Conservation (phyloP, 1,139 yeast genomes). For the Debaryomyces subglobosus region DNA sequence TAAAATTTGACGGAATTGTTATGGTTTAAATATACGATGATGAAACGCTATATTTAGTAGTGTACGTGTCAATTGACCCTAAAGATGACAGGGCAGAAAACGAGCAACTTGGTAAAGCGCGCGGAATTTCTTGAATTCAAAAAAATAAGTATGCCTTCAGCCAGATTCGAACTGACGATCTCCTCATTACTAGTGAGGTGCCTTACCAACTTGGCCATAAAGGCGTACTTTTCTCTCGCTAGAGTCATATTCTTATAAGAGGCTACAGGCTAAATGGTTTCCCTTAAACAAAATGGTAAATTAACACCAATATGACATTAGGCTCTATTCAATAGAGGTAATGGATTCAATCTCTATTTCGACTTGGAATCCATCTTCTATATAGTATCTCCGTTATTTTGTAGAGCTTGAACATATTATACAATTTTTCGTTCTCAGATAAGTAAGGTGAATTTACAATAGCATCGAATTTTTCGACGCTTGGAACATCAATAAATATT, state of each 20-base stretch:
- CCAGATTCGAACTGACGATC: constrained; percentile 88
- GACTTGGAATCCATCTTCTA: constrained; percentile 82
- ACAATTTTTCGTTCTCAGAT: constrained; percentile 23
- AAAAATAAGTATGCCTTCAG: constrained; percentile 58
- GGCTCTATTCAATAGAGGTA: not conserved
- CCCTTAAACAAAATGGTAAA: not conserved
- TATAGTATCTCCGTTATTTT: constrained; percentile 66
- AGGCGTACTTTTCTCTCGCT: constrained; percentile 19
- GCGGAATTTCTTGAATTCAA: not conserved
- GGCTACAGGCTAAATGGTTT: not conserved
- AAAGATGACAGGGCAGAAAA: not conserved
- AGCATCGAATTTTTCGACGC: constrained; percentile 29
- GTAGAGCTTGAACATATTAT: constrained; percentile 43
- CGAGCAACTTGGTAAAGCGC: not conserved
- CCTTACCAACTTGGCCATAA: constrained; percentile 88
- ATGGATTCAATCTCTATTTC: constrained; percentile 64
- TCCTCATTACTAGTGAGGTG: constrained; percentile 89
- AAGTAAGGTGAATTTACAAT: constrained; percentile 19
- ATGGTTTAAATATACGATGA: constrained; percentile 7
- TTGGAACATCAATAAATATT: constrained; percentile 63
- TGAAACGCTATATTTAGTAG: not conserved
- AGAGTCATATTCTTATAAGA: not conserved
- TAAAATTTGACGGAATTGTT: constrained; percentile 4
- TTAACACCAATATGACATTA: not conserved
- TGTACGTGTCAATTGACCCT: not conserved